Evolutionary conservation across 306 rosid species (phyloP).

Genomic region (Spatholobus suberectus): DNA sequence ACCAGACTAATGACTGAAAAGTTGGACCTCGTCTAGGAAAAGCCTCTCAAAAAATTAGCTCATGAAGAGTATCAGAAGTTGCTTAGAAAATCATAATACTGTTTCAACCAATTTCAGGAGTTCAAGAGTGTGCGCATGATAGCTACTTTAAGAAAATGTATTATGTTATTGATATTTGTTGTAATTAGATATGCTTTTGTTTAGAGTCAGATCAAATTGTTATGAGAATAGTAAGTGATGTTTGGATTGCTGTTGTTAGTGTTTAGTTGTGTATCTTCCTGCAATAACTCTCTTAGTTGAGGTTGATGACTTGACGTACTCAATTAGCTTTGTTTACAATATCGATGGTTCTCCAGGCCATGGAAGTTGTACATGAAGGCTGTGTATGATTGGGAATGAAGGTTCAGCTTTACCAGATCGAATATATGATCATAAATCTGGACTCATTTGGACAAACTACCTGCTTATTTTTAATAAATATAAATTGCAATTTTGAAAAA

Average conservation of each 20-base stretch:
- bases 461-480: no score
- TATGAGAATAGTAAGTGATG: background rate
- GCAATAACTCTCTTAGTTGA: background rate
- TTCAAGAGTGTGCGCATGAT: background rate
- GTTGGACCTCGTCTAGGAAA: background rate
- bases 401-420: background rate
- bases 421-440: background rate
- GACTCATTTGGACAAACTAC: background rate
- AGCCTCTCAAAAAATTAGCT: background rate
- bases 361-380: background rate
- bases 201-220: background rate
- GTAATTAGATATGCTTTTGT: background rate
- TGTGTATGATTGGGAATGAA: background rate
- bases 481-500: background rate
- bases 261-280: background rate
- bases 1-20: background rate
- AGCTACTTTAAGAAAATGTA: background rate
- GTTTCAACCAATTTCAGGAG: background rate
- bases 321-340: background rate
- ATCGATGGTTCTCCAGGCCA: background rate
- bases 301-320: background rate
- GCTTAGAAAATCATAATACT: background rate
- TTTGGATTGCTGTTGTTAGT: background rate
- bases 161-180: background rate
- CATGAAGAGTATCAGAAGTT: background rate